Evolutionary conservation across 306 rosid genomes (phyloP).

Genomic region (Leucaena leucocephala): DNA sequence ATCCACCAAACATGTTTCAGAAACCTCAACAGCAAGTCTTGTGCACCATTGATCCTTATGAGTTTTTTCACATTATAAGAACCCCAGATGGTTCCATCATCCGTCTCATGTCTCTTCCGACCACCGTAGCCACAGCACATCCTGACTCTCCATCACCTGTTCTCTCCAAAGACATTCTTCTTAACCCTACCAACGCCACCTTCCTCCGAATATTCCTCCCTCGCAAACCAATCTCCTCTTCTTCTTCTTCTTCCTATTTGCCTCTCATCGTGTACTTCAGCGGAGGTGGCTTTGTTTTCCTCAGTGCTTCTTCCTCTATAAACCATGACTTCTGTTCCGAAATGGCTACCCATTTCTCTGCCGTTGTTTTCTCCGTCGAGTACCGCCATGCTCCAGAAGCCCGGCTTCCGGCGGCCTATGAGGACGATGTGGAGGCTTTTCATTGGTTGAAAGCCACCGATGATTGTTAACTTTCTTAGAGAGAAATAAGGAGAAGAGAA

Average conservation of each 20-base stretch:
- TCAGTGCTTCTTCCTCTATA: not conserved
- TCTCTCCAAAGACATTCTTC: slow-evolving; percentile 36
- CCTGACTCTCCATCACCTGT: not conserved
- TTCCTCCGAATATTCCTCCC: slow-evolving; percentile 44
- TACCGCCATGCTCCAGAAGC: slow-evolving; percentile 47
- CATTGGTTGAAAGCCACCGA: slow-evolving; percentile 24
- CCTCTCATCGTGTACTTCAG: slow-evolving; percentile 41
- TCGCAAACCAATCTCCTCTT: not conserved
- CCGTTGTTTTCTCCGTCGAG: slow-evolving; percentile 33
- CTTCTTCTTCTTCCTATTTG: slow-evolving; percentile 10
- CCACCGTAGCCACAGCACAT: not conserved
- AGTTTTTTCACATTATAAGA: not conserved
- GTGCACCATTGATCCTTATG: not conserved
- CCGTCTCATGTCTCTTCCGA: not conserved
- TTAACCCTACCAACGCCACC: slow-evolving; percentile 36
- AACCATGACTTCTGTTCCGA: slow-evolving; percentile 38
- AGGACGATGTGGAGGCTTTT: slow-evolving; percentile 38
- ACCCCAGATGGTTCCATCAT: not conserved
- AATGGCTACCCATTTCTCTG: slow-evolving; percentile 26
- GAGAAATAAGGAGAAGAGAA: too few relatives aligned
- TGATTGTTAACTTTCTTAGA: too few relatives aligned
- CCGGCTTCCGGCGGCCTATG: slow-evolving; percentile 46
- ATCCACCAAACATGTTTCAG: not conserved
- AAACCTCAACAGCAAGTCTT: not conserved
- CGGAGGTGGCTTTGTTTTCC: slow-evolving; percentile 35